Conservation (phyloP, 2,329 filamentous ascomycete species). For the Proliferodiscus dingleyae region DNA sequence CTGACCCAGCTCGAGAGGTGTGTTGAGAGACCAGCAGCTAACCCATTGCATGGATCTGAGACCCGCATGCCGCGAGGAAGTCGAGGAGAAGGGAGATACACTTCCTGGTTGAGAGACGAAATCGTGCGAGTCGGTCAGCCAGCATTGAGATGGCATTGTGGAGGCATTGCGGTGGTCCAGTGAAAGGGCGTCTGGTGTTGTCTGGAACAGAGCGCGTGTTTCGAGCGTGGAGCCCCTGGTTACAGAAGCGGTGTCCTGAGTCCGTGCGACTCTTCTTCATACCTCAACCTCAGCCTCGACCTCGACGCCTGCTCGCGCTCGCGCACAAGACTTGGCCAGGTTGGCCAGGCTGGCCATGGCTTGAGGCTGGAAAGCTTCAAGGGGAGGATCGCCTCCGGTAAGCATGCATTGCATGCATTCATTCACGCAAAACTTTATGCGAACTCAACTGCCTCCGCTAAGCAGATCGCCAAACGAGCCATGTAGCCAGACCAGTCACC, state of each 20-base stretch:
- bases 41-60: conserved; percentile 1
- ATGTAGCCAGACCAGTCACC: too few relatives aligned
- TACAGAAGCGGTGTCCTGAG: neutral
- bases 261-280: too few relatives aligned
- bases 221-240: neutral
- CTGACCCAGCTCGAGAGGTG: neutral
- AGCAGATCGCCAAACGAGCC: too few relatives aligned
- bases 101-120: neutral
- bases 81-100: neutral
- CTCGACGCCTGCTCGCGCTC: too few relatives aligned
- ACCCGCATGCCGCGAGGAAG: neutral
- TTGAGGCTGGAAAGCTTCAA: too few relatives aligned
- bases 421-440: too few relatives aligned
- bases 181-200: conserved; percentile 2
- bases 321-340: too few relatives aligned
- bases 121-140: neutral
- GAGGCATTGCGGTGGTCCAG: conserved; percentile 2
- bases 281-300: too few relatives aligned
- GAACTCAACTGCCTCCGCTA: too few relatives aligned
- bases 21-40: neutral
- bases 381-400: too few relatives aligned
- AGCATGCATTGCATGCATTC: too few relatives aligned
- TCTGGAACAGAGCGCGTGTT: conserved; percentile 1
- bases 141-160: conserved; percentile 2
- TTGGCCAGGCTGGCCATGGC: too few relatives aligned